Evolutionary conservation across 73 alveolate genomes (phyloP).

Genomic region (Paramecium tetraurelia): DNA sequence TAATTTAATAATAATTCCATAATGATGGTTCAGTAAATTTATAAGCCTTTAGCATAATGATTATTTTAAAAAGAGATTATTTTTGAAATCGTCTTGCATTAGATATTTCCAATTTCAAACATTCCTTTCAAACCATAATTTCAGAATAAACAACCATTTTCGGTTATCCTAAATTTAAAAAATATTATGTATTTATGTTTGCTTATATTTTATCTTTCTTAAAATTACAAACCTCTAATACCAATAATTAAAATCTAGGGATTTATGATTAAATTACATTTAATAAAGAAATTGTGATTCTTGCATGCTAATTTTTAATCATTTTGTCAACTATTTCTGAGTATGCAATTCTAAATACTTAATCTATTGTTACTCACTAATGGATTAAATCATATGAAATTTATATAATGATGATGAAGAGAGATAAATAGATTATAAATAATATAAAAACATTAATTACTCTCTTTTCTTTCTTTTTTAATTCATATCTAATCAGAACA

Average conservation of each 20-base stretch:
- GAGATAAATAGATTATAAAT: neutral
- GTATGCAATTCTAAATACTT: neutral
- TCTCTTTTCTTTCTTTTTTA: neutral
- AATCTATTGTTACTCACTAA: neutral
- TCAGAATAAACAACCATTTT: too few species aligned
- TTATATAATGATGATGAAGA: neutral
- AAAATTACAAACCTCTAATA: neutral
- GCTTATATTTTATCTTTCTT: constrained; percentile 78
- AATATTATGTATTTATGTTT: neutral
- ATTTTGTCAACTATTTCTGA: neutral
- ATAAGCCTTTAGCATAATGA: neutral
- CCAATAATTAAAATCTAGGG: neutral
- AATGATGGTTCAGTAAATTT: neutral
- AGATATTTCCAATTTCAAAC: neutral
- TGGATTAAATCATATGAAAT: neutral
- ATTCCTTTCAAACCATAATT: neutral
- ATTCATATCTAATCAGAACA: neutral
- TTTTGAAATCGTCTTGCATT: neutral
- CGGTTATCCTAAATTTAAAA: too few species aligned
- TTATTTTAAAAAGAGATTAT: neutral
- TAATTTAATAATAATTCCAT: too few species aligned
- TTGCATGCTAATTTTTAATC: neutral
- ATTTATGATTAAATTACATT: neutral
- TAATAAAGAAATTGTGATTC: too few species aligned
- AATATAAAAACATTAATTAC: neutral